Conservation (phyloP, 2,329 filamentous ascomycete genomes). For the Xylariaceae sp. region DNA sequence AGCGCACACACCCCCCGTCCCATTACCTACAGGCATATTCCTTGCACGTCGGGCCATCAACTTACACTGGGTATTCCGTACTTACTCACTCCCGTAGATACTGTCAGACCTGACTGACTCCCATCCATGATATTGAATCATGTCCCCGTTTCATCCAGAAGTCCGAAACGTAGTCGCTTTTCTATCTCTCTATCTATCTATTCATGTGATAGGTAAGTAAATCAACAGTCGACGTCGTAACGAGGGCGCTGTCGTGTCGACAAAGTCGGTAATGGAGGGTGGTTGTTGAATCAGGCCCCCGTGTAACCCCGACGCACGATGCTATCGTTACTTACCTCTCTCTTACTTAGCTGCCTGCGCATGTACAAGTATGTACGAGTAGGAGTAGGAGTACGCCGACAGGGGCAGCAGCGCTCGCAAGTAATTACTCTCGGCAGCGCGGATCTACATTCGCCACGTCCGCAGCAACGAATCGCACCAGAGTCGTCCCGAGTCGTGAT, state of each 20-base stretch:
- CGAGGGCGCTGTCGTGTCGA: too few species aligned
- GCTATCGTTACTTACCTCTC: neutral
- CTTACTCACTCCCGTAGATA: neutral
- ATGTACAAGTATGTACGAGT: too few species aligned
- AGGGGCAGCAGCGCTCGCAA: conserved; percentile 1
- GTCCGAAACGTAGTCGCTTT: too few species aligned
- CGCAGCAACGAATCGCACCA: neutral
- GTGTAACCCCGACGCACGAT: conserved; percentile 12
- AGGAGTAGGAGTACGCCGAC: too few species aligned
- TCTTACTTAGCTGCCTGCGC: too few species aligned
- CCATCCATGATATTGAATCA: neutral
- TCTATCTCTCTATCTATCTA: too few species aligned
- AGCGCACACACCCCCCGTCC: too few species aligned
- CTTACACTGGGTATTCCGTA: too few species aligned
- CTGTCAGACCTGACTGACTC: neutral
- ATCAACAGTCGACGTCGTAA: too few species aligned
- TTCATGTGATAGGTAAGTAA: too few species aligned
- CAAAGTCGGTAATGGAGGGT: too few species aligned
- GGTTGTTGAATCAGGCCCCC: neutral
- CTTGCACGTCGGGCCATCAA: neutral
- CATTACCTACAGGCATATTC: neutral
- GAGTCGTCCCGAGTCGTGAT: neutral
- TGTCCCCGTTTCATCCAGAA: too few species aligned
- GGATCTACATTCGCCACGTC: conserved; percentile 6
- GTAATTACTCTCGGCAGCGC: neutral